Evolutionary conservation across 495 filamentous ascomycete species (phyloP).

Genomic region (Tuber aestivum): DNA sequence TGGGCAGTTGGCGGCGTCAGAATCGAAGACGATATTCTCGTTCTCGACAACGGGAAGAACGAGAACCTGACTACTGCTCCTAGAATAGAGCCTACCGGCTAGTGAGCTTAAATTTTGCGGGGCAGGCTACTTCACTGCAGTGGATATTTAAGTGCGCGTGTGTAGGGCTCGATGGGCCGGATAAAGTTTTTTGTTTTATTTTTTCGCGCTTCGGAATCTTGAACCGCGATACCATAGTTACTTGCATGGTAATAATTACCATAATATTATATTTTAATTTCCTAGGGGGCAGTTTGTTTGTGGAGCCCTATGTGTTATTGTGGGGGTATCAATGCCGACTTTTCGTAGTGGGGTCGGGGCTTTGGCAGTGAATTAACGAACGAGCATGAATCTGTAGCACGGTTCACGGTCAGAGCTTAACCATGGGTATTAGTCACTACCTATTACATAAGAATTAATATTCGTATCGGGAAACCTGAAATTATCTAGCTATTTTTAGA

Average conservation of each 20-base stretch:
- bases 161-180: background rate
- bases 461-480: background rate
- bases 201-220: background rate
- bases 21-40: conserved; percentile 86
- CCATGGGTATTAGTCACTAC: background rate
- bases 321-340: background rate
- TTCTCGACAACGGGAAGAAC: conserved; percentile 59
- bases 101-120: background rate
- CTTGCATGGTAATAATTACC: background rate
- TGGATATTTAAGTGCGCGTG: background rate
- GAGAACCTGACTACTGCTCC: conserved; percentile 73
- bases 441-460: background rate
- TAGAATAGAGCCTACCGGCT: conserved; percentile 37
- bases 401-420: background rate
- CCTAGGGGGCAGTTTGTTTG: background rate
- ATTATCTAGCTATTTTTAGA: too few relatives aligned
- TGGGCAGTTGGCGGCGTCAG: conserved; percentile 77
- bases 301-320: background rate
- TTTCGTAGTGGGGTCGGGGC: background rate
- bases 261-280: background rate
- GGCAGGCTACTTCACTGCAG: background rate
- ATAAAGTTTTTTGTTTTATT: background rate
- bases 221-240: background rate
- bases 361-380: background rate
- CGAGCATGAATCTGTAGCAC: background rate